These are phyloP conservation scores for Vararia minispora DNA, from an alignment of 768 basidiomycete species.

Conservation along the genomic window DNA sequence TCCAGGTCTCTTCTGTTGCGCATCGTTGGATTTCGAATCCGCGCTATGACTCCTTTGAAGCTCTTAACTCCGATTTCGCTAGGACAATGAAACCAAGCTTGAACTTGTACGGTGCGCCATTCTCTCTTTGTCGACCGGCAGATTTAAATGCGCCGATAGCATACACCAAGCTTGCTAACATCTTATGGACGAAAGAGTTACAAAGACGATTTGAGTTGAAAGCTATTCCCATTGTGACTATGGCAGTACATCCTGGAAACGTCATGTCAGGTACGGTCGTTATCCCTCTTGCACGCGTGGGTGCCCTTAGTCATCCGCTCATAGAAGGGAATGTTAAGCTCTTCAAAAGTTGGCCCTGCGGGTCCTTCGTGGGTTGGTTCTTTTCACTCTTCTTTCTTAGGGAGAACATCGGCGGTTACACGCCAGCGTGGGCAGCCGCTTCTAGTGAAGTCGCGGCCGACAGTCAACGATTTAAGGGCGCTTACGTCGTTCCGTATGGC, in stretches of 20 bases:
- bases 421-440: slow-evolving; percentile 30
- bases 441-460: slow-evolving; percentile 23
- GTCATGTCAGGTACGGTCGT: slow-evolving; percentile 24
- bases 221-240: slow-evolving; percentile 26
- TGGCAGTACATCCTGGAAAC: slow-evolving; percentile 32
- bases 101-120: slow-evolving; percentile 12
- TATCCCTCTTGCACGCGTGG: neutral
- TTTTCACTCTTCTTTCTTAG: slow-evolving; percentile 18
- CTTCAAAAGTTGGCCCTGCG: slow-evolving; percentile 7
- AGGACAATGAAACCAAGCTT: slow-evolving; percentile 7
- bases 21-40: slow-evolving; percentile 4
- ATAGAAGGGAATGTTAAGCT: slow-evolving; percentile 13
- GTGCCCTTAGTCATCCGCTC: neutral
- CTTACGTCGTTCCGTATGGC: slow-evolving; percentile 27
- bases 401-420: slow-evolving; percentile 25
- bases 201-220: slow-evolving; percentile 32
- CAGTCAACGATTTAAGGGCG: slow-evolving; percentile 24
- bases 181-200: slow-evolving; percentile 38
- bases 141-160: slow-evolving; percentile 20
- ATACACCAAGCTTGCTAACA: slow-evolving; percentile 38
- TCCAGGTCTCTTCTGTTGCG: slow-evolving; percentile 14
- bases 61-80: slow-evolving; percentile 18
- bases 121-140: neutral
- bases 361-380: slow-evolving; percentile 5
- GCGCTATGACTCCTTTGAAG: slow-evolving; percentile 14